Evolutionary conservation across 1,284 basidiomycete species (phyloP).

Genomic region (Leccinum subatratum): DNA sequence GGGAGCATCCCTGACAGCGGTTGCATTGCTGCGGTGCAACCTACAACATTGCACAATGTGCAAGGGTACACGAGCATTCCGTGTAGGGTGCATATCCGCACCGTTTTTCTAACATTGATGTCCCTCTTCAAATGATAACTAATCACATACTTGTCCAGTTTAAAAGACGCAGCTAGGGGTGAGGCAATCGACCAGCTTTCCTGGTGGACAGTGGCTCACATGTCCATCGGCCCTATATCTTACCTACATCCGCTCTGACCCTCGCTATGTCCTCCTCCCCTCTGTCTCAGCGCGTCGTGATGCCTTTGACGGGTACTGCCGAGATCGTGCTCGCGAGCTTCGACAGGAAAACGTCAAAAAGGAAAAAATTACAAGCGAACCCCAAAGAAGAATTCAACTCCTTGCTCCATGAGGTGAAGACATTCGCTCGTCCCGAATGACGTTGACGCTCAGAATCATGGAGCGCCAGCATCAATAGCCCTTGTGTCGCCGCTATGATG

Average conservation of each 20-base stretch:
- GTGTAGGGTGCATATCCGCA: not conserved
- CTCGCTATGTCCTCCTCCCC: too few species aligned
- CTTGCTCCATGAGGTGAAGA: too few species aligned
- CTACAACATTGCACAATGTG: not conserved
- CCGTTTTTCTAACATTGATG: not conserved
- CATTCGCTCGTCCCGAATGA: constrained; percentile 26
- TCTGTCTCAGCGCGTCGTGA: too few species aligned
- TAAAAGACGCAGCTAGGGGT: not conserved
- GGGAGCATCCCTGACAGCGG: not conserved
- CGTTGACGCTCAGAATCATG: constrained; percentile 30
- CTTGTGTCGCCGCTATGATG: too few species aligned
- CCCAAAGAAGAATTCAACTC: too few species aligned
- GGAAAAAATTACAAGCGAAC: too few species aligned
- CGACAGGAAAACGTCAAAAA: too few species aligned
- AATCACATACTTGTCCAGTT: not conserved
- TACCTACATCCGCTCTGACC: too few species aligned
- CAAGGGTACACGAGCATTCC: not conserved
- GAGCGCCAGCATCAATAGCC: constrained; percentile 26
- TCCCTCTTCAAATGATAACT: not conserved
- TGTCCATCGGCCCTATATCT: not conserved
- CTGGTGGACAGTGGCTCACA: not conserved
- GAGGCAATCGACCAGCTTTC: not conserved
- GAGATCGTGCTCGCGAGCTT: too few species aligned
- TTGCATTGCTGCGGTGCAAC: too few species aligned
- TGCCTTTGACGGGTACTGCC: too few species aligned